A percentile compares a stretch with the other conserved stretches of the same genome.
Evolutionary conservation across 331 rosid species (phyloP).

Genomic region (Quercus phellos): DNA sequence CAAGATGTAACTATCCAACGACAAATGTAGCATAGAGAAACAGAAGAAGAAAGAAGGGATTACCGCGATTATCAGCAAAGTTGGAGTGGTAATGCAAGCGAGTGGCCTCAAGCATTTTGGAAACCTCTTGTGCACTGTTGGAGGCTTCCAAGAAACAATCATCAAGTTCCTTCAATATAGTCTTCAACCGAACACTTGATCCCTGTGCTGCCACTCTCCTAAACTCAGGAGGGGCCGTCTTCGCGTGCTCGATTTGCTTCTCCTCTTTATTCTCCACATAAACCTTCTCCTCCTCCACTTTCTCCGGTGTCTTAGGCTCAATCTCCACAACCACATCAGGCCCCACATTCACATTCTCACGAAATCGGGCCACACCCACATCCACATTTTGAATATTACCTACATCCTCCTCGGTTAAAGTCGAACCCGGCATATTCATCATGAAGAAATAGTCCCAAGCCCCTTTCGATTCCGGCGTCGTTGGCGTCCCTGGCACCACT

Average conservation of each 20-base stretch:
- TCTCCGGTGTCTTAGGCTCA: constrained; percentile 79
- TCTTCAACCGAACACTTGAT: constrained; percentile 47
- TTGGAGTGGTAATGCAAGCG: constrained; percentile 93
- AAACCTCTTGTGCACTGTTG: constrained; percentile 80
- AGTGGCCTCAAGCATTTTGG: constrained; percentile 90
- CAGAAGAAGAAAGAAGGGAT: not conserved
- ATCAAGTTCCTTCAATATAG: constrained; percentile 53
- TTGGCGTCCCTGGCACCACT: constrained; percentile 34
- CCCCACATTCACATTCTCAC: constrained; percentile 25
- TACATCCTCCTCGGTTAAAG: constrained; percentile 36
- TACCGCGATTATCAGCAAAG: constrained; percentile 90
- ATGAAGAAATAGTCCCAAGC: constrained; percentile 82
- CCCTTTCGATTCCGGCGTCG: constrained; percentile 65
- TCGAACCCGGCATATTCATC: constrained; percentile 53
- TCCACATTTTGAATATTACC: not conserved
- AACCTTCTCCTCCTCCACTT: constrained; percentile 15
- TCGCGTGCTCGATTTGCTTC: constrained; percentile 53
- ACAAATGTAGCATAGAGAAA: not conserved
- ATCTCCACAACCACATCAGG: constrained; percentile 13
- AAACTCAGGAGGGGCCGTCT: constrained; percentile 67
- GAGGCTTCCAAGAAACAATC: constrained; percentile 73
- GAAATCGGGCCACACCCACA: constrained; percentile 23
- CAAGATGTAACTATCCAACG: not conserved
- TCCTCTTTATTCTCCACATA: constrained; percentile 25
- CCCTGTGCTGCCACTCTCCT: constrained; percentile 46